These are phyloP conservation scores for Psilocybe sp. DNA, from an alignment of 768 basidiomycete species.

Conservation along the genomic window DNA sequence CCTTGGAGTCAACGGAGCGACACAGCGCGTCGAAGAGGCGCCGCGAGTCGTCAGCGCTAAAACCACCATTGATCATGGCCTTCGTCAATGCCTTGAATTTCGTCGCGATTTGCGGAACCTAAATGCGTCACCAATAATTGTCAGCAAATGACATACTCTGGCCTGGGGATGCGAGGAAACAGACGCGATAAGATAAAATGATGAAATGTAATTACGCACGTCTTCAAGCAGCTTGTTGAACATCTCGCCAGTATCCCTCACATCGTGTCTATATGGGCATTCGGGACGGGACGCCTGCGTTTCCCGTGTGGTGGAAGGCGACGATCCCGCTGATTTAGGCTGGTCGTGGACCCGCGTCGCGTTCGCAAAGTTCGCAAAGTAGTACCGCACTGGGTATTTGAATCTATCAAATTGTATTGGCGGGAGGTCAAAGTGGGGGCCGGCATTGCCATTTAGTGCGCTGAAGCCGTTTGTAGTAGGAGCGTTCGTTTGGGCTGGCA, in stretches of 20 bases:
- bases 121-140: neutral
- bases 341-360: constrained; percentile 15
- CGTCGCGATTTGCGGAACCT: constrained; percentile 38
- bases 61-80: constrained; percentile 45
- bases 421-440: neutral
- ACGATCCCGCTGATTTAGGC: constrained; percentile 11
- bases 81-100: constrained; percentile 43
- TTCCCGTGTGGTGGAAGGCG: constrained; percentile 10
- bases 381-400: constrained; percentile 37
- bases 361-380: constrained; percentile 27
- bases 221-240: constrained; percentile 33
- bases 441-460: neutral
- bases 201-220: constrained; percentile 18
- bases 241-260: constrained; percentile 38
- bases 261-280: constrained; percentile 32
- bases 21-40: constrained; percentile 50
- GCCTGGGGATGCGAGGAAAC: too few relatives aligned
- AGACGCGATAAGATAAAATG: too few relatives aligned
- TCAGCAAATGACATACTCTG: neutral
- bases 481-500: constrained; percentile 6
- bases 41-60: constrained; percentile 47
- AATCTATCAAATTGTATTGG: constrained; percentile 31
- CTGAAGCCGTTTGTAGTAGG: too few relatives aligned
- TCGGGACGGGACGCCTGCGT: neutral
- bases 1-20: constrained; percentile 37